Evolutionary conservation across 2,329 filamentous ascomycete genomes (phyloP).

Genomic region (Raffaelea ambrosiae): DNA sequence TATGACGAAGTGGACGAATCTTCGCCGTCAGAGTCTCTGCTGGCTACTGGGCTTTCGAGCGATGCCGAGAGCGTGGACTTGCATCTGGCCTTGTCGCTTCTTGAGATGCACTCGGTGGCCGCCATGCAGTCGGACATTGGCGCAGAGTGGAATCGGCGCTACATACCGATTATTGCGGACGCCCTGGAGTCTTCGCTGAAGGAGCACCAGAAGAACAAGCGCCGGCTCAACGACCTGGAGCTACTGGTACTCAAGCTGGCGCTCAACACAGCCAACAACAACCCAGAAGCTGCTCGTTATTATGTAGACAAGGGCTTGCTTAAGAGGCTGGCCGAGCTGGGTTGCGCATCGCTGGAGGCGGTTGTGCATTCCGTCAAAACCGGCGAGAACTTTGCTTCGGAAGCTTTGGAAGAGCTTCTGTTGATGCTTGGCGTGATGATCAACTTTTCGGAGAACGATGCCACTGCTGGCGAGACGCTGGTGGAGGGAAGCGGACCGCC

Average conservation of each 20-base stretch:
- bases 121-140: slow-evolving; percentile 34
- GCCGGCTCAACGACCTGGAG: slow-evolving; percentile 26
- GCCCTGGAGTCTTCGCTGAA: slow-evolving; percentile 29
- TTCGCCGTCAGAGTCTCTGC: not conserved
- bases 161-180: slow-evolving; percentile 42
- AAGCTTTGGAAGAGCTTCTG: slow-evolving; percentile 61
- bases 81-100: slow-evolving; percentile 34
- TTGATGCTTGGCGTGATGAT: slow-evolving; percentile 76
- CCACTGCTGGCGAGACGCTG: slow-evolving; percentile 44
- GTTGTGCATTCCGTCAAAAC: slow-evolving; percentile 36
- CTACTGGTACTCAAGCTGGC: slow-evolving; percentile 58
- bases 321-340: slow-evolving; percentile 34
- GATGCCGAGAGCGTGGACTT: slow-evolving; percentile 29
- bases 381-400: slow-evolving; percentile 38
- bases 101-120: slow-evolving; percentile 46
- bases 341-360: slow-evolving; percentile 42
- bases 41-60: slow-evolving; percentile 19
- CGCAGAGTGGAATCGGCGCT: slow-evolving; percentile 37
- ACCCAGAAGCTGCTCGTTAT: slow-evolving; percentile 55
- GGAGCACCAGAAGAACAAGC: slow-evolving; percentile 20
- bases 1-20: slow-evolving; percentile 17
- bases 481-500: slow-evolving; percentile 25
- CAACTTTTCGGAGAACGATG: slow-evolving; percentile 76
- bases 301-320: slow-evolving; percentile 57
- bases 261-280: slow-evolving; percentile 81